phyloP scores from a whole-genome alignment of 768 basidiomycete species.

The Lactarius indigo region DNA sequence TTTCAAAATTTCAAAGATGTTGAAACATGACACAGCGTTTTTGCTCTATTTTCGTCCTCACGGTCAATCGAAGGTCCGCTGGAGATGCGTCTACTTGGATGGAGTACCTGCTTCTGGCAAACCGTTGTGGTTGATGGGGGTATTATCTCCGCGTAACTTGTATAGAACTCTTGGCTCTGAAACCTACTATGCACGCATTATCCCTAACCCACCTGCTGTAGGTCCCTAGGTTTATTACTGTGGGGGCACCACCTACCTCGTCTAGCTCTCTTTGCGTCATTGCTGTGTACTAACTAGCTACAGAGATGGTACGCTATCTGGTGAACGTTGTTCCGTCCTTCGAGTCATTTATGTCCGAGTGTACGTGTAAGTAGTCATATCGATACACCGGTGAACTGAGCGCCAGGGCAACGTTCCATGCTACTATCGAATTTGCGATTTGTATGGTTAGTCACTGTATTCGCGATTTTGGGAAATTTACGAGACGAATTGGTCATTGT shows the following conservation, averaged over 20 bases:
- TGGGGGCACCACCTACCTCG: not conserved
- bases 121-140: not conserved
- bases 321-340: constrained; percentile 1
- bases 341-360: not conserved
- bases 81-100: not conserved
- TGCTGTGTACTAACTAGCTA: not conserved
- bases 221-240: not conserved
- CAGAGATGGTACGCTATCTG: not conserved
- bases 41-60: not conserved
- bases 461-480: not conserved
- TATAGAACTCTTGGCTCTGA: not conserved
- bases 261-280: not conserved
- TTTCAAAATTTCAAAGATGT: not conserved
- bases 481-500: not conserved
- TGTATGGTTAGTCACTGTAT: constrained; percentile 5
- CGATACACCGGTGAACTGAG: not conserved
- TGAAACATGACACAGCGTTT: not conserved
- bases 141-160: not conserved
- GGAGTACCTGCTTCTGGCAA: not conserved
- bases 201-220: not conserved
- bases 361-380: not conserved
- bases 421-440: constrained; percentile 14
- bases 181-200: not conserved
- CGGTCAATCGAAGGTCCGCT: not conserved
- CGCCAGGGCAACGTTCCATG: not conserved